Conservation (phyloP, 2,329 filamentous ascomycete species). For the Colletotrichum filicis region DNA sequence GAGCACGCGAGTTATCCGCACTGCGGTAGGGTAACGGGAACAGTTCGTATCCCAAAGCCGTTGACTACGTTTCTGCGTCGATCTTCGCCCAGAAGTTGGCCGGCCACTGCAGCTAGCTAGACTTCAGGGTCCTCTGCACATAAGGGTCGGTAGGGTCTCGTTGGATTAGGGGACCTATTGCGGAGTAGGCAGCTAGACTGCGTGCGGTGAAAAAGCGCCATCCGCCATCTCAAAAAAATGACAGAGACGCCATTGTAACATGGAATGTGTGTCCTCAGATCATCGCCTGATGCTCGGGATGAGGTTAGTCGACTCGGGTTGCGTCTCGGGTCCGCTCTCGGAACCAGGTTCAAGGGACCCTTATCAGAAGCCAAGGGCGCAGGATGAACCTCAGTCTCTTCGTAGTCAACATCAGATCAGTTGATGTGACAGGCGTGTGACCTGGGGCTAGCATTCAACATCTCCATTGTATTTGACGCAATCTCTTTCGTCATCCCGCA, state of each 20-base stretch:
- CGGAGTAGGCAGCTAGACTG: slow-evolving; percentile 1
- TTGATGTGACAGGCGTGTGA: background rate
- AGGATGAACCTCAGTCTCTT: background rate
- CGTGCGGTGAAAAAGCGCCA: slow-evolving; percentile 4
- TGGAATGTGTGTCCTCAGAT: background rate
- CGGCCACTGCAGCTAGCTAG: background rate
- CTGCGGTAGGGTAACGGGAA: background rate
- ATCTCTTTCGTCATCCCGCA: slow-evolving; percentile 1
- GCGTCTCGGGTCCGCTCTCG: slow-evolving; percentile 17
- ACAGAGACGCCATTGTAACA: slow-evolving; percentile 1
- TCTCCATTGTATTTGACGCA: slow-evolving; percentile 9
- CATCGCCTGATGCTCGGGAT: background rate
- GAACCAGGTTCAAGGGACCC: slow-evolving; percentile 6
- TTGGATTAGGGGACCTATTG: slow-evolving; percentile 5
- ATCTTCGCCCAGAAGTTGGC: background rate
- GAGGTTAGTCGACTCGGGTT: background rate
- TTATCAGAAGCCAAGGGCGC: slow-evolving; percentile 12
- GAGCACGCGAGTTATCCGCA: background rate
- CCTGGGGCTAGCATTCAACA: background rate
- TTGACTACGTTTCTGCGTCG: slow-evolving; percentile 12
- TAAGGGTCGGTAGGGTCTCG: slow-evolving; percentile 13
- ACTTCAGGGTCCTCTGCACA: slow-evolving; percentile 22
- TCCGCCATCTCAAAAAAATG: slow-evolving; percentile 9
- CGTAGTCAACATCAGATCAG: background rate
- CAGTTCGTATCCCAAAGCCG: slow-evolving; percentile 8